These are phyloP conservation scores for Tolypocladium tundrense DNA, from an alignment of 2,329 filamentous ascomycete genomes.

Conservation along the genomic window DNA sequence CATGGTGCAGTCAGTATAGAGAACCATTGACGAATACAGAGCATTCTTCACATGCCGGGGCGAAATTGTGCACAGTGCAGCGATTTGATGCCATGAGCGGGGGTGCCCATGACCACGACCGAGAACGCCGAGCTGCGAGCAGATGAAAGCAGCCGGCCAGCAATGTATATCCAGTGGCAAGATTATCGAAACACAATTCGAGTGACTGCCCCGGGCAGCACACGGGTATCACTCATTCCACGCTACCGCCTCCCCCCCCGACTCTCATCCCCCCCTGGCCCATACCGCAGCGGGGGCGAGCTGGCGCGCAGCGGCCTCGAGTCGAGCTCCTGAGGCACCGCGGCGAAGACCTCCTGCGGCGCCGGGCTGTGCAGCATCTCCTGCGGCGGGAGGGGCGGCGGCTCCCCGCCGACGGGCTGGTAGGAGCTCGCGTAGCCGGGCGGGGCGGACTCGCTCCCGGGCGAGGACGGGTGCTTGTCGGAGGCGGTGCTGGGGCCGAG, in stretches of 20 bases:
- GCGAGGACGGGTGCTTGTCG: not conserved
- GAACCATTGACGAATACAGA: not conserved
- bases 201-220: not conserved
- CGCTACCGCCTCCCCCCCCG: not conserved
- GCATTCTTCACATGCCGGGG: not conserved
- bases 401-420: not conserved
- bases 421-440: not conserved
- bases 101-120: not conserved
- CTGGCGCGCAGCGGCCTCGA: not conserved
- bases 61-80: not conserved
- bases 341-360: constrained; percentile 1
- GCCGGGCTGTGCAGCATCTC: constrained; percentile 4
- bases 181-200: too few relatives aligned
- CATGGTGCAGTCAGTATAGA: not conserved
- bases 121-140: not conserved
- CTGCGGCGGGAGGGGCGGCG: constrained; percentile 1
- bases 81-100: not conserved
- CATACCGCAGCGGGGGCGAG: not conserved
- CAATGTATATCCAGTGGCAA: not conserved
- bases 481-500: not conserved
- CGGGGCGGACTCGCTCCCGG: not conserved
- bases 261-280: too few relatives aligned
- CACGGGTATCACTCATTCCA: not conserved
- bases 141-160: not conserved
- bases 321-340: constrained; percentile 6